A percentile compares a stretch with the other conserved stretches of the same genome.
Conservation (phyloP, 2,329 filamentous ascomycete species). For the Epichloe amarillans region DNA sequence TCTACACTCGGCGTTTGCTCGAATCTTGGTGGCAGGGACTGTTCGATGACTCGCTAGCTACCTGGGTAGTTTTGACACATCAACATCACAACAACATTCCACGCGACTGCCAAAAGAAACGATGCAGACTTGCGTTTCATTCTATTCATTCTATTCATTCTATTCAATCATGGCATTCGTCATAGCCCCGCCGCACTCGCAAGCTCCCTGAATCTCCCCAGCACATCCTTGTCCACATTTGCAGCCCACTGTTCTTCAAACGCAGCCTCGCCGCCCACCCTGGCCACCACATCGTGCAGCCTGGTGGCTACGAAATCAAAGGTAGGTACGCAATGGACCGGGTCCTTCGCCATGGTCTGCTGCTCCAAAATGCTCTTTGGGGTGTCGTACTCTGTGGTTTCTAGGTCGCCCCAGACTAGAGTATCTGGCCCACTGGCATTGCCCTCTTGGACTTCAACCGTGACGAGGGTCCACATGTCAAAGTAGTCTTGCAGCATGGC, state of each 20-base stretch:
- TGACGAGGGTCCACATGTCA: conserved; percentile 58
- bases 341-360: conserved; percentile 44
- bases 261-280: conserved; percentile 47
- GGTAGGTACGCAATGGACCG: conserved; percentile 52
- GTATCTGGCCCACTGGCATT: conserved; percentile 37
- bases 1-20: too few species aligned
- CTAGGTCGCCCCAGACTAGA: conserved; percentile 32
- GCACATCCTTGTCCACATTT: conserved; percentile 63
- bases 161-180: conserved; percentile 7
- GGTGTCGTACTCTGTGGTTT: conserved; percentile 40
- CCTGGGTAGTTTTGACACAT: too few species aligned
- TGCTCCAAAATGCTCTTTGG: conserved; percentile 40
- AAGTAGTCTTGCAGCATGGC: conserved; percentile 58
- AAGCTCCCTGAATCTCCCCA: conserved; percentile 43
- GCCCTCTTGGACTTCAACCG: conserved; percentile 52
- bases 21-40: too few species aligned
- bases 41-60: too few species aligned
- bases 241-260: conserved; percentile 57
- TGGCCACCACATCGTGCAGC: conserved; percentile 43
- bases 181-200: conserved; percentile 5
- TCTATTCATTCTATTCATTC: conserved; percentile 1
- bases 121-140: too few species aligned
- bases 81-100: too few species aligned
- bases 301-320: conserved; percentile 51
- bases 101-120: too few species aligned